These are phyloP conservation scores for Epicoccum sorghinum DNA, from an alignment of 2,329 filamentous ascomycete species.

Conservation along the genomic window DNA sequence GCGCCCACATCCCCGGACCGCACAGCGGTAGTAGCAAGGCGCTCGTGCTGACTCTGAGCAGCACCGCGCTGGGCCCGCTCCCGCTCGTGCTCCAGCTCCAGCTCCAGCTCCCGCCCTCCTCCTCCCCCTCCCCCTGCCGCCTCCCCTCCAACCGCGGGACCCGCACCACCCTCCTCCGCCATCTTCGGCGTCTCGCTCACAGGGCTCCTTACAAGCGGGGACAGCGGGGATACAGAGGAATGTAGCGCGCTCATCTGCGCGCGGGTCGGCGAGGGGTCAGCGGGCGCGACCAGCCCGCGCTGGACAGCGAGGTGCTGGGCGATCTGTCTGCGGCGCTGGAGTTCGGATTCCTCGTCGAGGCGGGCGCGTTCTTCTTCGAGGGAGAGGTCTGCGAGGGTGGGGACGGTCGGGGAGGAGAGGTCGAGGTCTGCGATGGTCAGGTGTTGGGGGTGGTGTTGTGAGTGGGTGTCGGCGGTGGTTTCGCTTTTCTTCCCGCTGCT, in stretches of 20 bases:
- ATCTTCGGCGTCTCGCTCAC: slow-evolving; percentile 20
- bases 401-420: slow-evolving; percentile 23
- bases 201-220: slow-evolving; percentile 25
- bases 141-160: slow-evolving; percentile 28
- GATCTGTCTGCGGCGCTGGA: slow-evolving; percentile 60
- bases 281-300: slow-evolving; percentile 53
- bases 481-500: neutral
- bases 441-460: neutral
- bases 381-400: slow-evolving; percentile 61
- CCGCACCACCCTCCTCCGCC: slow-evolving; percentile 13
- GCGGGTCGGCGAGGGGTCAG: slow-evolving; percentile 11
- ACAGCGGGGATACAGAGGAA: slow-evolving; percentile 8
- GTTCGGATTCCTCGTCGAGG: slow-evolving; percentile 61
- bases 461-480: too few species aligned
- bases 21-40: too few species aligned
- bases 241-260: slow-evolving; percentile 13
- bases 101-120: too few species aligned
- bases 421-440: neutral
- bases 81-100: too few species aligned
- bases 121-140: neutral
- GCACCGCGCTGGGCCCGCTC: too few species aligned
- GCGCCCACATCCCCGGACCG: neutral
- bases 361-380: slow-evolving; percentile 62
- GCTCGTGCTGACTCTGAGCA: too few species aligned
- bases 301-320: slow-evolving; percentile 62